These are phyloP conservation scores for Umbelopsis vinacea DNA, from an alignment of 192 early-diverging fungal species.

Conservation along the genomic window DNA sequence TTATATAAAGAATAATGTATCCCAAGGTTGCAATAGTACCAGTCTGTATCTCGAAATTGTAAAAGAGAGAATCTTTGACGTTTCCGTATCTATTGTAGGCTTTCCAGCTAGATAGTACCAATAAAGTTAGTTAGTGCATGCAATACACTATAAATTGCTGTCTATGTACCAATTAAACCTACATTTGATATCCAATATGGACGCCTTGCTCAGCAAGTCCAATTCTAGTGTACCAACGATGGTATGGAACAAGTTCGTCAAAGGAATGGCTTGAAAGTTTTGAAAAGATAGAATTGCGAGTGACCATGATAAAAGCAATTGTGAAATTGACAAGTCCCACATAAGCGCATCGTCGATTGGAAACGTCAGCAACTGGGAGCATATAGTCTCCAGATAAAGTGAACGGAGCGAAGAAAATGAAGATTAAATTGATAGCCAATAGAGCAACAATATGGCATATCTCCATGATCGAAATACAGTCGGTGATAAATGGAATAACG, in stretches of 20 bases:
- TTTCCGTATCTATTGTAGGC: neutral
- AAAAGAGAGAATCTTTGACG: slow-evolving; percentile 32
- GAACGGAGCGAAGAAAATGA: slow-evolving; percentile 34
- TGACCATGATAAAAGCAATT: slow-evolving; percentile 43
- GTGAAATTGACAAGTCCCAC: slow-evolving; percentile 43
- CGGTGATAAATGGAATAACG: neutral
- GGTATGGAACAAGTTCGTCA: slow-evolving; percentile 46
- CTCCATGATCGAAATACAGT: slow-evolving; percentile 30
- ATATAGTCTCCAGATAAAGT: slow-evolving; percentile 1
- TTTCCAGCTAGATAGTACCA: neutral
- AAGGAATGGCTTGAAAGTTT: slow-evolving; percentile 44
- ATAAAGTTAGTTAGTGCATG: neutral
- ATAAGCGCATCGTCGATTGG: slow-evolving; percentile 35
- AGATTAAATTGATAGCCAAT: slow-evolving; percentile 31
- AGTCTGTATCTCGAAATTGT: slow-evolving; percentile 26
- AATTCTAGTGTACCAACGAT: slow-evolving; percentile 47
- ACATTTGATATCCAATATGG: slow-evolving; percentile 44
- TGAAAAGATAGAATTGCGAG: slow-evolving; percentile 41
- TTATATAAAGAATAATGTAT: slow-evolving; percentile 31
- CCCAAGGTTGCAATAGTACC: slow-evolving; percentile 31
- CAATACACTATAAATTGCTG: neutral
- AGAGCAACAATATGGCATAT: slow-evolving; percentile 25
- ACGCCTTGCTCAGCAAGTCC: slow-evolving; percentile 30
- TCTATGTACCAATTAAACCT: neutral
- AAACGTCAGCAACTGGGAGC: slow-evolving; percentile 10